These are phyloP conservation scores for Senna tora DNA, from an alignment of 306 rosid genomes.

Conservation along the genomic window DNA sequence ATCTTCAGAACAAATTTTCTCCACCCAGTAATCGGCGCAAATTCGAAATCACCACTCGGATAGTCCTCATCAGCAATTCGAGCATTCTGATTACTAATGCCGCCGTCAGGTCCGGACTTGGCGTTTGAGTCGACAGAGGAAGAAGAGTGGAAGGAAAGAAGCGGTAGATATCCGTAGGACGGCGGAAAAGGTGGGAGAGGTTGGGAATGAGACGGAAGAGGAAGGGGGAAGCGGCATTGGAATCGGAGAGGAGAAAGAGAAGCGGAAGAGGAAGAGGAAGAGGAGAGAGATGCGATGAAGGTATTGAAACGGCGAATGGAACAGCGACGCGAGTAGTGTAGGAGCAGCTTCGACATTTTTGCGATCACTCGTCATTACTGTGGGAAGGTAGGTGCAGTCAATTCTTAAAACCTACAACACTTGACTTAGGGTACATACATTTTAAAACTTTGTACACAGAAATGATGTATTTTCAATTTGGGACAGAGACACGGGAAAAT, in stretches of 20 bases:
- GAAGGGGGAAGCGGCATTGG: constrained; percentile 38
- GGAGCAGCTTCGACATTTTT: constrained; percentile 71
- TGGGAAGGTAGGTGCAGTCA: background rate
- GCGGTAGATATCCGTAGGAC: constrained; percentile 33
- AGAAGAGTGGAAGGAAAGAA: constrained; percentile 59
- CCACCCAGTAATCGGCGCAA: constrained; percentile 61
- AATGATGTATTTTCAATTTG: too few relatives aligned
- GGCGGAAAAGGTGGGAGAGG: constrained; percentile 27
- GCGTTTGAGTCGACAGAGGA: constrained; percentile 39
- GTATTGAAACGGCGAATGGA: constrained; percentile 38
- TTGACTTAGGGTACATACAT: too few relatives aligned
- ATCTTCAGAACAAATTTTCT: constrained; percentile 74
- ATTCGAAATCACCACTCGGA: constrained; percentile 79
- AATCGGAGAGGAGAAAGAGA: constrained; percentile 19
- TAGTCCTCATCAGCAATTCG: constrained; percentile 51
- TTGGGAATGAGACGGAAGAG: constrained; percentile 27
- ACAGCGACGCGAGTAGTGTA: constrained; percentile 50
- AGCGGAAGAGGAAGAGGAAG: background rate
- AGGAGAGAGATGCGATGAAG: background rate
- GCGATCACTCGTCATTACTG: background rate
- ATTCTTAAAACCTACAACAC: too few relatives aligned
- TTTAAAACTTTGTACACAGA: too few relatives aligned
- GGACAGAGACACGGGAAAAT: too few relatives aligned
- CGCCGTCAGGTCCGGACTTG: constrained; percentile 1
- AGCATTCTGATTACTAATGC: constrained; percentile 30